phyloP scores from a whole-genome alignment of 2,329 filamentous ascomycete genomes.

The Ceratocystis destructans region DNA sequence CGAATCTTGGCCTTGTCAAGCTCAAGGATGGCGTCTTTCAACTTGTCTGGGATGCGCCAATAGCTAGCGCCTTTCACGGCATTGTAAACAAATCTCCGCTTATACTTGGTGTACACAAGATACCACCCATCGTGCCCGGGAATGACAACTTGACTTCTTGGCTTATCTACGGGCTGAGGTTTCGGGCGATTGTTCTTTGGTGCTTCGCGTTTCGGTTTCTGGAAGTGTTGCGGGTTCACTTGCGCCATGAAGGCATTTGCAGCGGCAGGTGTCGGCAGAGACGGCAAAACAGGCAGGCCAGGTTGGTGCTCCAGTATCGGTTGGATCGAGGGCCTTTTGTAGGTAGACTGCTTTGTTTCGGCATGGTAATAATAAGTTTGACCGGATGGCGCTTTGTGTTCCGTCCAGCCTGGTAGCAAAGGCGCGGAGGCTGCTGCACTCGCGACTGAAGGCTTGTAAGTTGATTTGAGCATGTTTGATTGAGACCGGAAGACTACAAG shows the following conservation, averaged over 20 bases:
- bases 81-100: conserved; percentile 83
- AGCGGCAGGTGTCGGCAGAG: conserved; percentile 40
- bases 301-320: conserved; percentile 10
- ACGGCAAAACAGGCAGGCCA: not conserved
- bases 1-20: conserved; percentile 60
- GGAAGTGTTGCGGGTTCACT: conserved; percentile 31
- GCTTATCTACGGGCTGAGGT: conserved; percentile 62
- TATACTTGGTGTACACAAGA: conserved; percentile 82
- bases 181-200: conserved; percentile 39
- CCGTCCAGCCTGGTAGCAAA: conserved; percentile 74
- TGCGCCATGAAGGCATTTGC: conserved; percentile 50
- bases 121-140: conserved; percentile 78
- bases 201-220: conserved; percentile 28
- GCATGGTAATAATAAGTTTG: conserved; percentile 83
- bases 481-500: too few relatives aligned
- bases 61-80: conserved; percentile 73
- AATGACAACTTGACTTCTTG: conserved; percentile 64
- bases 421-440: conserved; percentile 33
- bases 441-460: conserved; percentile 47
- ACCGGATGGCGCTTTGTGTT: conserved; percentile 77
- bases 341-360: conserved; percentile 72
- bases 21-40: conserved; percentile 63
- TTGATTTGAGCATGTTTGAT: conserved; percentile 55
- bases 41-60: conserved; percentile 84
- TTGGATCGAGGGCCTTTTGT: conserved; percentile 51